phyloP scores from a whole-genome alignment of 345 rosid genomes.

The Salix arbutifolia region DNA sequence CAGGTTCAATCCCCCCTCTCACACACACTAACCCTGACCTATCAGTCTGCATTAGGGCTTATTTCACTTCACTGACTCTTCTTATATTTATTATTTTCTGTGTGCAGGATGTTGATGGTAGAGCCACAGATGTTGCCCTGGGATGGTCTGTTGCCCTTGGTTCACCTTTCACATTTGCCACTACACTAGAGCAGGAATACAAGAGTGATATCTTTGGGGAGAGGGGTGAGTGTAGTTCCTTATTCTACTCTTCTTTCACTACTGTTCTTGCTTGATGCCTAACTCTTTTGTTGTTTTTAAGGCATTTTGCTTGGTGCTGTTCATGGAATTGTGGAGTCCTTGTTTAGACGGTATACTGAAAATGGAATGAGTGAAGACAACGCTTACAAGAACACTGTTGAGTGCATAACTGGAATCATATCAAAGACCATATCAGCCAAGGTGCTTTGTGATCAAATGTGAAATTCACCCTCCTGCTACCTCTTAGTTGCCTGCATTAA shows the following conservation, averaged over 20 bases:
- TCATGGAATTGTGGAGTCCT: slow-evolving; percentile 84
- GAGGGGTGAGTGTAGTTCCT: slow-evolving; percentile 46
- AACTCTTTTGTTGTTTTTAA: slow-evolving; percentile 11
- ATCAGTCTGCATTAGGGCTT: not conserved
- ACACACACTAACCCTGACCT: not conserved
- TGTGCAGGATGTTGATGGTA: slow-evolving; percentile 78
- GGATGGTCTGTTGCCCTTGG: slow-evolving; percentile 97
- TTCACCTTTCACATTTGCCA: slow-evolving; percentile 89
- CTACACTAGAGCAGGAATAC: slow-evolving; percentile 88
- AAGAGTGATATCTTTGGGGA: slow-evolving; percentile 96
- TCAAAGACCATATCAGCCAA: slow-evolving; percentile 76
- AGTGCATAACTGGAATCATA: slow-evolving; percentile 74
- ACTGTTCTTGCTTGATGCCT: slow-evolving; percentile 1
- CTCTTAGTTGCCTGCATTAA: not conserved
- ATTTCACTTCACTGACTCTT: not conserved
- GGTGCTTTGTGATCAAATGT: slow-evolving; percentile 41
- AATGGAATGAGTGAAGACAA: slow-evolving; percentile 76
- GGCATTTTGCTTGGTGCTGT: slow-evolving; percentile 92
- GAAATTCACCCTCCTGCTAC: not conserved
- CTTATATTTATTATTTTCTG: not conserved
- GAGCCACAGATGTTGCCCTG: slow-evolving; percentile 82
- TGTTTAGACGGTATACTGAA: slow-evolving; percentile 80
- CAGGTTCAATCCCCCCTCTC: slow-evolving; percentile 39
- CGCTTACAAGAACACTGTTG: slow-evolving; percentile 87
- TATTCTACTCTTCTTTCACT: too few relatives aligned